These are phyloP conservation scores for Biscogniauxia marginata DNA, from an alignment of 2,329 filamentous ascomycete species.

Conservation along the genomic window DNA sequence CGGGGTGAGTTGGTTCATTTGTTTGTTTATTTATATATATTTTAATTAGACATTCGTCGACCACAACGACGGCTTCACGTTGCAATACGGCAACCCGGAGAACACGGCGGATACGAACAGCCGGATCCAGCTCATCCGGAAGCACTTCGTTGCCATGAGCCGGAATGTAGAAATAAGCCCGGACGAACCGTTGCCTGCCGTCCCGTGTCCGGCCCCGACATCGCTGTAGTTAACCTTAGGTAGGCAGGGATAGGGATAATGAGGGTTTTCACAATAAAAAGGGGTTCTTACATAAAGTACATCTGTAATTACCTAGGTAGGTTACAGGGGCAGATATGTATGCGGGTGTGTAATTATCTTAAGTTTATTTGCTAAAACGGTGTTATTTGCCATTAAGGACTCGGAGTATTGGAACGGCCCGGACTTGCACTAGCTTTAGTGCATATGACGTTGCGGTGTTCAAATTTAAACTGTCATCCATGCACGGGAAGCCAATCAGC, in stretches of 20 bases:
- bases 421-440: neutral
- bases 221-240: neutral
- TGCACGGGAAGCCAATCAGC: neutral
- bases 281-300: too few species aligned
- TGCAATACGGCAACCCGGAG: constrained; percentile 44
- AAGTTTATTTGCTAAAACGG: too few species aligned
- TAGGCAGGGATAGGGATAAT: constrained; percentile 49
- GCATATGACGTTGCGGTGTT: neutral
- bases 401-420: too few species aligned
- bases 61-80: constrained; percentile 43
- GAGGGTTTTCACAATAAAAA: too few species aligned
- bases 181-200: constrained; percentile 36
- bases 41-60: constrained; percentile 39
- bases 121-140: constrained; percentile 41
- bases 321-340: too few species aligned
- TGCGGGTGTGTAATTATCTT: too few species aligned
- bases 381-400: too few species aligned
- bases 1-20: neutral
- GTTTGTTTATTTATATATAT: too few species aligned
- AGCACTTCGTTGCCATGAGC: constrained; percentile 44
- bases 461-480: neutral
- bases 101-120: constrained; percentile 38
- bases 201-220: constrained; percentile 37
- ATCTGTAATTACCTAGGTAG: neutral
- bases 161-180: constrained; percentile 32